Base-by-base conservation (phyloP, 129 eudicot genomes). In the Tanacetum coccineum region DNA sequence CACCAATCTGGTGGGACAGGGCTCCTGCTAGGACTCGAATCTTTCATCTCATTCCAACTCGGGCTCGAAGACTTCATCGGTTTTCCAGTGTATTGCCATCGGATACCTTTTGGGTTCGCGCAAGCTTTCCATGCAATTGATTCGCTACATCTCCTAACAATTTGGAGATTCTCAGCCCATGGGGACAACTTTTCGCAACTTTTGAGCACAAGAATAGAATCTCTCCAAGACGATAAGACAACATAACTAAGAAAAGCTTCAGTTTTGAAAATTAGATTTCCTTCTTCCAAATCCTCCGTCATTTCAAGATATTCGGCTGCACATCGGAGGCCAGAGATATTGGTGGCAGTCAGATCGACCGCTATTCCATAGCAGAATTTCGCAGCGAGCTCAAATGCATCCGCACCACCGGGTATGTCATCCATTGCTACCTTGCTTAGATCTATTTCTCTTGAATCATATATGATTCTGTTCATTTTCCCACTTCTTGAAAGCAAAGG, bases 81-180 rank as follows among this genome's bases (percentile, higher is more conserved):
- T 70, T 66, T 86, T 13, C 99, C 96, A 1, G 99, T 89, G 76
- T 93, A 93, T 47, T 86, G 95, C 99, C 99, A 93, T 73, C 82
- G 81, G 55, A 93, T 93, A 40, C 96, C 99, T 71, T 93, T 93
- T 1, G 99, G 99, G 65, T 93, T 93, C 8, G 99, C 95, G 10
- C 99, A 93, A 9, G 99, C 99, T 68, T 93, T 93, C 99, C 99
- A 93, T 0, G 99, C 99, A 22, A 93, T 93, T 2, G 99, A 93
- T 72, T 93, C 96, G 12, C 99, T 89, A 48, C 99, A 93, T 81
- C 99, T 83, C 53, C 99, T 70, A 11, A 93, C 99, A 48, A 93
- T 93, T 74, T 93, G 99, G 67, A 93, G 95, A 68, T 93, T 93
- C 61, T 93, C 99, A 0, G 99, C 89, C 99, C 99, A 93, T 0